These are phyloP conservation scores for Phytophthora sansomeana DNA, from an alignment of 352 stramenopile species.

Conservation along the genomic window DNA sequence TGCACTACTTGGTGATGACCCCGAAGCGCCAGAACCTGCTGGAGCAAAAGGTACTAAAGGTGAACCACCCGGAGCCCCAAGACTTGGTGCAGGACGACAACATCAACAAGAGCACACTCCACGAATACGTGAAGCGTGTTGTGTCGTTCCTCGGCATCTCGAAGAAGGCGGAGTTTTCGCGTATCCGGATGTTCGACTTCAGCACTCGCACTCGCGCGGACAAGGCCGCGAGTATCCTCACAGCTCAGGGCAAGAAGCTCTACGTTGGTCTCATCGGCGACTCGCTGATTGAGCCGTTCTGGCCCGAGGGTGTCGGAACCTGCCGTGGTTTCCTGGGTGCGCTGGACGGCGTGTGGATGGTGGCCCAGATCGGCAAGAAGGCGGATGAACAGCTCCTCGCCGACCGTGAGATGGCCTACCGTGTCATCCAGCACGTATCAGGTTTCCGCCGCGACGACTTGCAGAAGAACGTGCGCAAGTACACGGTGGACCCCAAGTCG, in stretches of 20 bases:
- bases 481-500: slow-evolving; percentile 76
- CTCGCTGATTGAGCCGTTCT: slow-evolving; percentile 87
- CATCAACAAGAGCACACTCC: slow-evolving; percentile 62
- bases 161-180: slow-evolving; percentile 69
- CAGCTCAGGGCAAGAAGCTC: slow-evolving; percentile 74
- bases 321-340: slow-evolving; percentile 85
- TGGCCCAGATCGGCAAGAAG: slow-evolving; percentile 74
- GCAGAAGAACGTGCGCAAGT: slow-evolving; percentile 87
- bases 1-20: slow-evolving; percentile 91
- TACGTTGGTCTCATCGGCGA: slow-evolving; percentile 85
- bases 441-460: slow-evolving; percentile 77
- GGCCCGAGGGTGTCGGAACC: slow-evolving; percentile 83
- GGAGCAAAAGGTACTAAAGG: slow-evolving; percentile 76
- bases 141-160: slow-evolving; percentile 80
- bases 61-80: slow-evolving; percentile 66
- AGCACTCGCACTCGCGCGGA: slow-evolving; percentile 78
- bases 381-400: slow-evolving; percentile 77
- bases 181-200: slow-evolving; percentile 87
- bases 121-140: slow-evolving; percentile 73
- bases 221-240: slow-evolving; percentile 76
- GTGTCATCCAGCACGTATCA: slow-evolving; percentile 79
- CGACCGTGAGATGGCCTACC: slow-evolving; percentile 81
- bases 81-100: slow-evolving; percentile 78
- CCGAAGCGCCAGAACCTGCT: slow-evolving; percentile 80
- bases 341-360: slow-evolving; percentile 82